Evolutionary conservation across 306 rosid genomes (phyloP), one percentile per base, ranked within the genome.

Genomic region (Sphenostylis stenocarpa): DNA sequence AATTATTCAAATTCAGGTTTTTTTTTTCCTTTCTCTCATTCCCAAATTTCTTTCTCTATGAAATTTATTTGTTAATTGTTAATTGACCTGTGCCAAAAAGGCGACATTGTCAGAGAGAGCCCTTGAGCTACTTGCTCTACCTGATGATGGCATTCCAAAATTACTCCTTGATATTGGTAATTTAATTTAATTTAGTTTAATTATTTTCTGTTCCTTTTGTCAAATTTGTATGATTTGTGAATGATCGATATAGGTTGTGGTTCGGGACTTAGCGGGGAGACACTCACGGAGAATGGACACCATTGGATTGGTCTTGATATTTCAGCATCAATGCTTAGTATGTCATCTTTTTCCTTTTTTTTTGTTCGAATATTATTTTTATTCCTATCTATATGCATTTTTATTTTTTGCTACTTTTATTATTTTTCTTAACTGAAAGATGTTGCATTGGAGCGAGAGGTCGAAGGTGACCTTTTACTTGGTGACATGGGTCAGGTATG

Each of bases 401-500:
- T 39, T 38, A 0, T 38, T 73, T 16, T 29, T 64, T 64, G 3
- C 16, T 67, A 39, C 34, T 57, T n/a, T n/a, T 43, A 3, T 73
- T 47, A 16, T 0, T 67, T 24, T 67, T 58, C 3, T 70, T 47
- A 14, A 82, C 47, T 67, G 4, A 2, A 60, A 95, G 97, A 90
- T 78, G 71, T 95, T 75, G 98, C 97, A 4, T 12, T 84, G 77
- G 98, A 94, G 84, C 87, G 96, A 44, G 97, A 94, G 88, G 96
- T 85, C 33, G 93, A 90, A 48, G 98, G 98, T 41, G 98, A 94
- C 82, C 97, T 94, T 68, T 66, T 95, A 80, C 90, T 95, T 53
- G 85, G 83, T 74, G 98, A 95, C 84, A 95, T 95, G 98, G 98
- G 98, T 53, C 98, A 92, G 91, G 98, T 94, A 71, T 16, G n/a